Evolutionary conservation across 2,329 filamentous ascomycete species (phyloP), one percentile per base, ranked within the genome.

Genomic region (Scortechinia acanthostroma): DNA sequence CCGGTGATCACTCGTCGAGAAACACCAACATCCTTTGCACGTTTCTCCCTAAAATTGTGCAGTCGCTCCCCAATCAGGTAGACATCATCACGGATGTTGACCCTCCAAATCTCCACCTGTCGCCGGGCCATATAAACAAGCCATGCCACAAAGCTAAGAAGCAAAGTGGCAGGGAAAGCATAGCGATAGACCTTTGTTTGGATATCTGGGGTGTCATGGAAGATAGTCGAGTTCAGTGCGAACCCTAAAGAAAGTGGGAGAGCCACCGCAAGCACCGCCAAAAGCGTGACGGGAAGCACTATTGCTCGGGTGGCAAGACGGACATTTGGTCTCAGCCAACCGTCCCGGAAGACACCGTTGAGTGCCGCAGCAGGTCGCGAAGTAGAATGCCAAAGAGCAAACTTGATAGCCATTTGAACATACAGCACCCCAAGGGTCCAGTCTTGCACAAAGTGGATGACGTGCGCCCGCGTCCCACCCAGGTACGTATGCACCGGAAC

Each of bases 381-480:
- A 6, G 80, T 74, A 5, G 80, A 77, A 50, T 88, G 75, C 55
- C 83, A 75, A 13, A 85, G 70, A 19, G 83, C 72, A 21, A 90
- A 72, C 54, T 89, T 66, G 30, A 86, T 83, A 15, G 80, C 76
- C 1, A 97, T 80, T 51, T 95, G 91, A 22, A 94, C 75, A 61
- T 95, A 96, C 2, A 98, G 74, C 19, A 98, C 76, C 3, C 93
- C 93, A 1, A 98, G 71, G 0, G 91, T 95, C 90, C 91, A 98
- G 47, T 91, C 84, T 59, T 97, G 91, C 35, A 97, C 83, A 49
- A 97, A 74, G 50, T 94, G 86, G 35, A 97, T 79, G 4, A 83
- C 87, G 57, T 94, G 88, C 15, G 63, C 61, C 44, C 67, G 71
- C 42, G 10, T 51, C 51, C 3, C 60, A 58, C 14, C 60, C 59